phyloP scores from a whole-genome alignment of 805 yeast species.

The Zygosaccharomyces siamensis region DNA sequence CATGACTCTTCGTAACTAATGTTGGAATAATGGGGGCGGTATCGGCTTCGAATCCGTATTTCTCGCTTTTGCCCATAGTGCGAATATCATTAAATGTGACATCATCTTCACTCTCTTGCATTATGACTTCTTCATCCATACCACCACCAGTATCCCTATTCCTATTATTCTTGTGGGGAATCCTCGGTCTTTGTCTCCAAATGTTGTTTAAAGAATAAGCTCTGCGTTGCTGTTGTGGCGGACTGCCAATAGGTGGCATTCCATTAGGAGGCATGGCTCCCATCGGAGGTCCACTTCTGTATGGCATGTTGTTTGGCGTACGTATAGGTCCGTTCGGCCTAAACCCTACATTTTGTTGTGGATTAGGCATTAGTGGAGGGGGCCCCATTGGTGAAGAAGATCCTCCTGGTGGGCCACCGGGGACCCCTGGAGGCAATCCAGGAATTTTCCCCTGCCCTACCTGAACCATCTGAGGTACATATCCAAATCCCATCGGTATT shows the following conservation, averaged over 20 bases:
- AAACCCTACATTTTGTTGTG: conserved; percentile 3
- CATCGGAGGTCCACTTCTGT: background rate
- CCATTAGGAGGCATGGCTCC: conserved; percentile 7
- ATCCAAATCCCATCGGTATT: conserved; percentile 5
- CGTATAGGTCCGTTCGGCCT: background rate
- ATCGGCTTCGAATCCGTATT: conserved; percentile 51
- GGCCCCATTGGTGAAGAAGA: background rate
- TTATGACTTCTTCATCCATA: conserved; percentile 38
- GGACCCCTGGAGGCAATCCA: conserved; percentile 1
- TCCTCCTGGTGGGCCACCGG: background rate
- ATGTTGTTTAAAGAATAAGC: conserved; percentile 24
- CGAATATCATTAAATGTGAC: conserved; percentile 62
- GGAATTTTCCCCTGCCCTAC: background rate
- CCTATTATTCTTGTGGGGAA: conserved; percentile 9
- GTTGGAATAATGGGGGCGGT: conserved; percentile 77
- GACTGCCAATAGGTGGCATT: conserved; percentile 5
- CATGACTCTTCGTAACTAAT: conserved; percentile 37
- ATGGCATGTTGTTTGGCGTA: background rate
- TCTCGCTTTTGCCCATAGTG: conserved; percentile 53
- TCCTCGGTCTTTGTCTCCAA: conserved; percentile 20
- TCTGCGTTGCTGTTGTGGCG: conserved; percentile 19
- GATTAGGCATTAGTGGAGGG: background rate
- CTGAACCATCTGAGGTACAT: background rate
- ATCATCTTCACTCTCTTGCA: conserved; percentile 31
- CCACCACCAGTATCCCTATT: conserved; percentile 31